Percentiles rank a stretch among this genome's conserved stretches.
Conservation (phyloP, 148 eudicot genomes). For the Beta vulgaris region DNA sequence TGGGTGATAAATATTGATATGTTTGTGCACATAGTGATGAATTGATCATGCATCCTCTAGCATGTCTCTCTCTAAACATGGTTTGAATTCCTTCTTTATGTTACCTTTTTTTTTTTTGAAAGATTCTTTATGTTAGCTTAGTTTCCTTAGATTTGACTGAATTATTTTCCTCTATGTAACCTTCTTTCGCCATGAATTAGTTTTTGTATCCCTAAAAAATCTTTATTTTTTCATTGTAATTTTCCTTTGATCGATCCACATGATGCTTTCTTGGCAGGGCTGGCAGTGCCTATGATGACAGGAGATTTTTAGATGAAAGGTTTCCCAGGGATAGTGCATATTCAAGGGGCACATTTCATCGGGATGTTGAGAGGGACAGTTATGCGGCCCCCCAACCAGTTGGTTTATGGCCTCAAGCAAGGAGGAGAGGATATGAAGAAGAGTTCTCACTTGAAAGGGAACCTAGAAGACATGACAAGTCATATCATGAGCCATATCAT, state of each 20-base stretch:
- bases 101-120: too few relatives aligned
- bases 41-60: too few relatives aligned
- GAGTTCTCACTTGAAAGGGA: slow-evolving; percentile 76
- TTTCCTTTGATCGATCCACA: slow-evolving; percentile 16
- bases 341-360: slow-evolving; percentile 63
- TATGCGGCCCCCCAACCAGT: slow-evolving; percentile 63
- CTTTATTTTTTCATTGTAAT: background rate
- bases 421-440: slow-evolving; percentile 85
- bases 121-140: too few relatives aligned
- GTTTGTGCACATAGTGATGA: background rate
- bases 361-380: slow-evolving; percentile 70
- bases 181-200: background rate
- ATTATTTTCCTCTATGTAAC: background rate
- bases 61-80: background rate
- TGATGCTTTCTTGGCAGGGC: slow-evolving; percentile 52
- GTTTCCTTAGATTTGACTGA: background rate
- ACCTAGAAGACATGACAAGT: slow-evolving; percentile 69
- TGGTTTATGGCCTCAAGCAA: slow-evolving; percentile 74
- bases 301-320: slow-evolving; percentile 87
- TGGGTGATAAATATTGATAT: background rate
- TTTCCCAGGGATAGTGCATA: slow-evolving; percentile 64
- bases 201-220: background rate
- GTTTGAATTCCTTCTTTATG: background rate
- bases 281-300: slow-evolving; percentile 78
- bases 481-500: slow-evolving; percentile 55